Percentiles rank a stretch among this genome's conserved stretches.
Evolutionary conservation across 176 grass and related monocot species (phyloP).

Genomic region (Alopecurus myosuroides): DNA sequence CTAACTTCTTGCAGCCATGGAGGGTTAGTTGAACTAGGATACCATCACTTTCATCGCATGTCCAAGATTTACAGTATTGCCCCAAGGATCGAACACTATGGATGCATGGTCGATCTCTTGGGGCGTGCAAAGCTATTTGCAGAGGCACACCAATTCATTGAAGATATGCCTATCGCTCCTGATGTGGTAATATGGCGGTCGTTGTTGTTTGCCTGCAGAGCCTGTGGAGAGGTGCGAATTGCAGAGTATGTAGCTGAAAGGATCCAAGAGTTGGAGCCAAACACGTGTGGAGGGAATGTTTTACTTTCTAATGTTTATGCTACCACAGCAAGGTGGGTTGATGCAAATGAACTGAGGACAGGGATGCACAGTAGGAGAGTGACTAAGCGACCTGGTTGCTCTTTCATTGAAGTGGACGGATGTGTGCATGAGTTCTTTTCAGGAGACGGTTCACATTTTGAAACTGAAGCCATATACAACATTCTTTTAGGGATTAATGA

Average conservation of each 20-base stretch:
- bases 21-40: conserved; percentile 76
- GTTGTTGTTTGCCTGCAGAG: conserved; percentile 75
- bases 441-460: conserved; percentile 56
- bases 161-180: conserved; percentile 63
- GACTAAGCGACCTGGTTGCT: conserved; percentile 74
- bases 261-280: conserved; percentile 59
- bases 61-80: conserved; percentile 49
- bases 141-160: conserved; percentile 60
- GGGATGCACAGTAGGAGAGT: conserved; percentile 36
- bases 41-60: conserved; percentile 75
- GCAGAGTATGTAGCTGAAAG: conserved; percentile 68
- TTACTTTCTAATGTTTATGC: conserved; percentile 96
- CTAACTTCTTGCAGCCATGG: conserved; percentile 87
- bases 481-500: conserved; percentile 55
- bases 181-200: conserved; percentile 81
- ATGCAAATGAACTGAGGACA: conserved; percentile 64
- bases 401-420: conserved; percentile 83
- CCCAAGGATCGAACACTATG: conserved; percentile 72
- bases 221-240: conserved; percentile 49
- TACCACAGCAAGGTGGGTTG: conserved; percentile 65
- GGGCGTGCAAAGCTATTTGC: conserved; percentile 74
- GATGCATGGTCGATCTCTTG: conserved; percentile 87
- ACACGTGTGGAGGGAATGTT: conserved; percentile 47
- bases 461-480: conserved; percentile 51
- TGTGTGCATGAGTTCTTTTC: conserved; percentile 70